These are phyloP conservation scores for Atkinsonella hypoxylon DNA, from an alignment of 2,329 filamentous ascomycete species.

Conservation along the genomic window DNA sequence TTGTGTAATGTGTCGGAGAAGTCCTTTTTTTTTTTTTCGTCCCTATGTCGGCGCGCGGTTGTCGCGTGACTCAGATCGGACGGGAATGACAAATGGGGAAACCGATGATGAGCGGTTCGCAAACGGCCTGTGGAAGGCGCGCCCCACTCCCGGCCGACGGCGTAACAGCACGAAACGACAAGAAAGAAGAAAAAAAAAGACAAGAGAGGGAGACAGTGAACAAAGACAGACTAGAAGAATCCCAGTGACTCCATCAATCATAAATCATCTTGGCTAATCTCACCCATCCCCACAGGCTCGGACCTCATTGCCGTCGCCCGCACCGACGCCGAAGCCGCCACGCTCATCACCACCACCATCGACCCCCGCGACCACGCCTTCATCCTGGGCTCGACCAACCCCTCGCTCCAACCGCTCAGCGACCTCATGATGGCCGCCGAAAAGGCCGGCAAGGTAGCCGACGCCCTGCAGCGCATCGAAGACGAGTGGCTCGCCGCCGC, in stretches of 20 bases:
- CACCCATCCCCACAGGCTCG: conserved; percentile 36
- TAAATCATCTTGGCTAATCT: too few relatives aligned
- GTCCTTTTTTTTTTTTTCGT: neutral
- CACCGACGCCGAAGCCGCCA: conserved; percentile 95
- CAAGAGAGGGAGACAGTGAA: neutral
- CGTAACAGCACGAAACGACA: too few relatives aligned
- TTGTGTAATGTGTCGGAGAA: too few relatives aligned
- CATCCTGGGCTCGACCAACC: conserved; percentile 83
- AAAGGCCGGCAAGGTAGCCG: conserved; percentile 65
- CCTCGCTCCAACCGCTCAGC: conserved; percentile 68
- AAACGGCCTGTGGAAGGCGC: too few relatives aligned
- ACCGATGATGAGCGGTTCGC: too few relatives aligned
- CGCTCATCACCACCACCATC: conserved; percentile 91
- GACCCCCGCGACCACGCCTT: conserved; percentile 91
- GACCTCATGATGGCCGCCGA: conserved; percentile 88
- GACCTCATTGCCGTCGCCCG: conserved; percentile 86
- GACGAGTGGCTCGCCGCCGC: conserved; percentile 76
- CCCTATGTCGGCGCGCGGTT: neutral
- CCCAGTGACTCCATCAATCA: too few relatives aligned
- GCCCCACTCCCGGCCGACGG: too few relatives aligned
- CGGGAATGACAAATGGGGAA: too few relatives aligned
- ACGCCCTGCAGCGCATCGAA: conserved; percentile 79
- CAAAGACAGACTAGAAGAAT: neutral
- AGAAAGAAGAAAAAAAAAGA: neutral
- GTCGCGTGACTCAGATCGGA: too few relatives aligned